Evolutionary conservation across 2,329 filamentous ascomycete genomes (phyloP), one percentile per base, ranked within the genome.

Genomic region (Aphanoascus verrucosus): DNA sequence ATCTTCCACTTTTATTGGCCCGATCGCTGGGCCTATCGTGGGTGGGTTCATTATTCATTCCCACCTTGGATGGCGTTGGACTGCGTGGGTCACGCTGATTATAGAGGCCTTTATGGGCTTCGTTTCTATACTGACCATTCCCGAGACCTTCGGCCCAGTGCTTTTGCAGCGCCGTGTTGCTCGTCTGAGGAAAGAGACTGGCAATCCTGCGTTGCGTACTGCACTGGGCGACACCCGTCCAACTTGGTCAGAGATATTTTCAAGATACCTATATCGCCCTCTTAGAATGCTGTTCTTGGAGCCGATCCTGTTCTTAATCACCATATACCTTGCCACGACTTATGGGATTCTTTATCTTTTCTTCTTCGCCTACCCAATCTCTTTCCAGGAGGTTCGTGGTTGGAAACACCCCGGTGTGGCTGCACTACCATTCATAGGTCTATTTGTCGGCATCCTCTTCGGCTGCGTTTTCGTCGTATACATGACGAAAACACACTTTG

Each of bases 31-130:
- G 0, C 73, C 77, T 2, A 71, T 80, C 52, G 65, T 75, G 7
- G 76, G 76, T 7, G 74, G 71, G 0, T 79, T 77, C 53, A 70
- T 78, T 34, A 72, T 72, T 0, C 66, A 74, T 40, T 73, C 67
- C 5, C 59, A 72, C 57, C 70, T 80, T 1, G 75, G 76, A 14
- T 81, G 78, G 78, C 68, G 77, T 15, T 81, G 78, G 77, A 80
- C 76, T 0, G 72, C 72, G 8, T 82, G 77, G 68, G 70, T 80
- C 20, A 79, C 76, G 0, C 60, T 76, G 44, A 79, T 81, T 48
- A 69, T 76, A 60, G 66, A 67, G 0, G 64, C 63, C 7, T 59
- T 70, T 3, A 70, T 77, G 56, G 69, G 69, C 1, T 46, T 67
- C 2, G 54, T 77, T n/a, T 72, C 68, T 0, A 56, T 75, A 12